Evolutionary conservation across 768 basidiomycete genomes (phyloP).

Genomic region (Lenzites betulinus): DNA sequence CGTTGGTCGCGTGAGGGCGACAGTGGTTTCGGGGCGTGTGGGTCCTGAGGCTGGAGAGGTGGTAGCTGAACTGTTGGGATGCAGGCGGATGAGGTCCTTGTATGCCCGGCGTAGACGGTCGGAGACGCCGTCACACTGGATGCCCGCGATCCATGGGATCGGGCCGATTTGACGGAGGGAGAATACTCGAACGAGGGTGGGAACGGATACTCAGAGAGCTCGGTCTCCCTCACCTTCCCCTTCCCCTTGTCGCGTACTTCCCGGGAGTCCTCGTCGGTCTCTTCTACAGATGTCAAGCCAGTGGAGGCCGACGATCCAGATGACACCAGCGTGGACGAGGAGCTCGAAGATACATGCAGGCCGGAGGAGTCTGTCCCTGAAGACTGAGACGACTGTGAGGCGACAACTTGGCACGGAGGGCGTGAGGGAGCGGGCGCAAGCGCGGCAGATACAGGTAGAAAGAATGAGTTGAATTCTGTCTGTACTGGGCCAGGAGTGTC

Average conservation of each 20-base stretch:
- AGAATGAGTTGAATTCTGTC: neutral
- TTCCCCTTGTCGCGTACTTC: conserved; percentile 7
- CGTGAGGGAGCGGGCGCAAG: neutral
- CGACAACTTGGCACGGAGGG: neutral
- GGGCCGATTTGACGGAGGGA: neutral
- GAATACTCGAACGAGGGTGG: conserved; percentile 10
- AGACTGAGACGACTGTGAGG: neutral
- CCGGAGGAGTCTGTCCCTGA: conserved; percentile 4
- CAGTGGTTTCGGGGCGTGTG: neutral
- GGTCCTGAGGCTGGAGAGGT: neutral
- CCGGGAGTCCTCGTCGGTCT: neutral
- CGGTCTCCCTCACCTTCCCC: neutral
- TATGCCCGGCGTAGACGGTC: neutral
- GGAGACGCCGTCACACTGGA: conserved; percentile 17
- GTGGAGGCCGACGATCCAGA: conserved; percentile 3
- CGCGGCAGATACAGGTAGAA: no score
- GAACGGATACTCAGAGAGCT: conserved; percentile 28
- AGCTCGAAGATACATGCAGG: neutral
- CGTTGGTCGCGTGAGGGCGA: neutral
- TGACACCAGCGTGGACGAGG: conserved; percentile 14
- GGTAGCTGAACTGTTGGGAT: neutral
- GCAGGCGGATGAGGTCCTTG: neutral
- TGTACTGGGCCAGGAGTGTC: neutral
- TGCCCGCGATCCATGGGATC: conserved; percentile 9
- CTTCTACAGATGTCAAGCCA: conserved; percentile 9